Base-by-base conservation (phyloP, 1,139 yeast species). In the Meyerozyma athensensis region DNA sequence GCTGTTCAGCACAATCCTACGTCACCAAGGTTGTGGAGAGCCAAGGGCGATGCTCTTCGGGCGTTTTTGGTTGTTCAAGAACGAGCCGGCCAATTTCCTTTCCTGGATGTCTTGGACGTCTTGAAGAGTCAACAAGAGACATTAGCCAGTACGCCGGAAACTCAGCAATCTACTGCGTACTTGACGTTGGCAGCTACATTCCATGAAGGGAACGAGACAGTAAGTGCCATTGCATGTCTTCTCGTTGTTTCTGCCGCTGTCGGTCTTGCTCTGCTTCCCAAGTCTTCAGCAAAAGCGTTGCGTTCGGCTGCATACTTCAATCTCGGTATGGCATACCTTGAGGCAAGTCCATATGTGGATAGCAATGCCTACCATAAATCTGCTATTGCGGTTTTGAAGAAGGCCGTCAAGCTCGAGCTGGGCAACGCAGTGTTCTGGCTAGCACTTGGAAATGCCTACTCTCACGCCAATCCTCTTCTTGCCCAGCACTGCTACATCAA, bases 401-500 rank as follows among this genome's bases (percentile, higher is more conserved):
- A 68, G 35, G 81, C 96, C 0, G 79, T 90, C 38, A 78, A 75
- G 40, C 60, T 80, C 14, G 96, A 90, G 53, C 73, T 81, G 4
- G 75, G 72, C 42, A 84, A 83, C 45, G 67, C 84, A 1, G 79
- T 74, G 22, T 80, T 79, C 42, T 92, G 99, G 99, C 70, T 79
- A 36, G 82, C 86, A 0, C 68, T 90, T 30, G 98, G 97, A 9
- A 74, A 83, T 45, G 81, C 86, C 0, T 69, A 68, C 36, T 70
- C 81, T 35, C 63, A 77, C 2, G 57, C 66, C 4, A 83, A 79
- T 48, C 81, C 92, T 0, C 74, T 74, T 37, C 84, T 87, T 6
- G 71, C 97, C 0, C 99, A 92, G 56, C 98, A 92, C 59, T 87
- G 97, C 56, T 86, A 85, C 50, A 85, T 94, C 47, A 83, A 86